Evolutionary conservation across 2,329 filamentous ascomycete genomes (phyloP).

Genomic region (Xylaria sp.): DNA sequence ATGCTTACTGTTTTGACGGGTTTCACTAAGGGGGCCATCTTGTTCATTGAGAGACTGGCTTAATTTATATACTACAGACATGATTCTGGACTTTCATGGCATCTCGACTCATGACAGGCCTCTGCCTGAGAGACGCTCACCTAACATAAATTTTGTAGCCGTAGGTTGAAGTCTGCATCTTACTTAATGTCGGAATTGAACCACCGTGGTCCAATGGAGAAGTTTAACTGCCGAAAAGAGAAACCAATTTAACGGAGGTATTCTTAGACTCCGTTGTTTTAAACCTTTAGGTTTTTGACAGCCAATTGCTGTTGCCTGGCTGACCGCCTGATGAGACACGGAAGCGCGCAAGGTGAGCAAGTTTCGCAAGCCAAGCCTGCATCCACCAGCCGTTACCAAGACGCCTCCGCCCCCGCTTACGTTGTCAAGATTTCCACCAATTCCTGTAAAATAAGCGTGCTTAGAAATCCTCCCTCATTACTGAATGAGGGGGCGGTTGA

Average conservation of each 20-base stretch:
- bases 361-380: slow-evolving; percentile 18
- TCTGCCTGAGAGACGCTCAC: not conserved
- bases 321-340: not conserved
- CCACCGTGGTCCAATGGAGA: slow-evolving; percentile 6
- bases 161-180: not conserved
- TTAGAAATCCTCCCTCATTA: not conserved
- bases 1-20: not conserved
- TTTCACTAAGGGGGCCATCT: not conserved
- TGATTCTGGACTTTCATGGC: not conserved
- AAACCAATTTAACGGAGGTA: slow-evolving; percentile 5
- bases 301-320: not conserved
- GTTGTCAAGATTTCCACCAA: not conserved
- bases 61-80: slow-evolving; percentile 5
- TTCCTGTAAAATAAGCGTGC: not conserved
- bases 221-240: not conserved
- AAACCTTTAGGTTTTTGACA: not conserved
- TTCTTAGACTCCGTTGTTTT: not conserved
- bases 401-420: not conserved
- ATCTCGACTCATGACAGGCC: not conserved
- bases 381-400: not conserved
- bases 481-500: not conserved
- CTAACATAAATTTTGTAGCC: not conserved
- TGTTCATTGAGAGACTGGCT: not conserved
- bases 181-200: not conserved
- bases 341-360: slow-evolving; percentile 24